A percentile compares a stretch with the other conserved stretches of the same genome.
Evolutionary conservation across 768 basidiomycete species (phyloP).

Genomic region (Termitomyces sp.): DNA sequence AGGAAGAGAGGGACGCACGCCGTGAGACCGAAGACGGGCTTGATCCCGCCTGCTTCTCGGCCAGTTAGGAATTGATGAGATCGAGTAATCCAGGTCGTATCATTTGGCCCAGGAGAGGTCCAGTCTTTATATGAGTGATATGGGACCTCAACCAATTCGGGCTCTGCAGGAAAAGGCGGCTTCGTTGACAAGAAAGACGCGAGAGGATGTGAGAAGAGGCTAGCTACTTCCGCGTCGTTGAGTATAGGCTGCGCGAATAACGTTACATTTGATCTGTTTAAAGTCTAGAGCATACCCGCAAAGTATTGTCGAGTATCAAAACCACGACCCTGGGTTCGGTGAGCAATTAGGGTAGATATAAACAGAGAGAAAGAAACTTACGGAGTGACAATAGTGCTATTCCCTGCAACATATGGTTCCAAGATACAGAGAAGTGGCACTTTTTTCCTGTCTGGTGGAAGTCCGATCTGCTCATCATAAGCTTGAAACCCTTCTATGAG

Average conservation of each 20-base stretch:
- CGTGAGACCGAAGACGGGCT: constrained; percentile 86
- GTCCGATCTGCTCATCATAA: constrained; percentile 58
- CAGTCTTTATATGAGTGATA: constrained; percentile 67
- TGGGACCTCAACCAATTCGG: constrained; percentile 46
- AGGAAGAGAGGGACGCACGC: constrained; percentile 49
- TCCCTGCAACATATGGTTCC: constrained; percentile 74
- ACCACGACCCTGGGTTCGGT: constrained; percentile 64
- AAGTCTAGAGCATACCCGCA: constrained; percentile 45
- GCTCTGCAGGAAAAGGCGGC: constrained; percentile 52
- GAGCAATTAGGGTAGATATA: background rate
- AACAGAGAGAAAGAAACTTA: constrained; percentile 30
- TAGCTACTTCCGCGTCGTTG: constrained; percentile 72
- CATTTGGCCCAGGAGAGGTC: constrained; percentile 36
- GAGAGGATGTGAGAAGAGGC: constrained; percentile 84
- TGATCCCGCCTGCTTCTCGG: constrained; percentile 76
- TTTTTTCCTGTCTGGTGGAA: constrained; percentile 63
- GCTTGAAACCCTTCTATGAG: background rate
- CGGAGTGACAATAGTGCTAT: constrained; percentile 79
- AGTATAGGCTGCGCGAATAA: constrained; percentile 59
- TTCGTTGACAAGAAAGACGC: constrained; percentile 60
- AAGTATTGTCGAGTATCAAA: constrained; percentile 71
- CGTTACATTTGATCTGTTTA: background rate
- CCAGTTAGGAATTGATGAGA: constrained; percentile 84
- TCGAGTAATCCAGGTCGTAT: constrained; percentile 36
- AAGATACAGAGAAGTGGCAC: constrained; percentile 74